Evolutionary conservation across 2,329 filamentous ascomycete genomes (phyloP), one percentile per base, ranked within the genome.

Genomic region (Amylocarpus encephaloides): DNA sequence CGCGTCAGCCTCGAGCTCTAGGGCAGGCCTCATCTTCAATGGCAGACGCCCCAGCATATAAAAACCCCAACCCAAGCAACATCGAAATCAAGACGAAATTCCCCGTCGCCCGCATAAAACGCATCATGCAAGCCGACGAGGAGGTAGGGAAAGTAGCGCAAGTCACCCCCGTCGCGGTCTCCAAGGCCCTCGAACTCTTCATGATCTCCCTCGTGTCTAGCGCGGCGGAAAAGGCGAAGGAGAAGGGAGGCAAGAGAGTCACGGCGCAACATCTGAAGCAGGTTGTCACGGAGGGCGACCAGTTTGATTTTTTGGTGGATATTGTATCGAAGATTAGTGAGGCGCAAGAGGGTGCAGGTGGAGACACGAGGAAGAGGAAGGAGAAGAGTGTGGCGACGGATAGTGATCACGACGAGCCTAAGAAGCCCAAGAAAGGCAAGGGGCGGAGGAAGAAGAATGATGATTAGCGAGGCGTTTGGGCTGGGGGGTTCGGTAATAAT

Each of bases 81-180:
- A 71, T 95, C 71, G 69, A 89, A 39, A 89, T 98, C 61, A 88
- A 82, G 69, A 97, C 92, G 32, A 96, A 96, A 64, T 98, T 98
- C 64, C 93, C 93, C 1, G 95, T 95, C 30, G 93, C 93, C 12
- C 80, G 93, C 55, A 98, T 98, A 74, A 98, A 98, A 76, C 83
- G 93, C 46, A 97, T 98, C 64, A 97, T 98, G 93, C 93, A 98
- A 71, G 92, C 92, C 10, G 93, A 98, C 65, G 93, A 98, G 66
- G 93, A 98, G 67, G 91, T 98, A 0, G 93, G 93, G 55, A 98
- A 98, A 71, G 93, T 98, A 9, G 91, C 93, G 3, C 93, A 98
- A 70, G 93, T 97, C 54, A 96, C 93, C 0, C 92, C 92, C 13
- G 94, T 95, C 50, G 93, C 92, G 22, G 92, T 97, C 40, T 82